Evolutionary conservation across 2,329 filamentous ascomycete genomes (phyloP), one percentile per base, ranked within the genome.

Genomic region (Arthrobotrys pseudoclavata): DNA sequence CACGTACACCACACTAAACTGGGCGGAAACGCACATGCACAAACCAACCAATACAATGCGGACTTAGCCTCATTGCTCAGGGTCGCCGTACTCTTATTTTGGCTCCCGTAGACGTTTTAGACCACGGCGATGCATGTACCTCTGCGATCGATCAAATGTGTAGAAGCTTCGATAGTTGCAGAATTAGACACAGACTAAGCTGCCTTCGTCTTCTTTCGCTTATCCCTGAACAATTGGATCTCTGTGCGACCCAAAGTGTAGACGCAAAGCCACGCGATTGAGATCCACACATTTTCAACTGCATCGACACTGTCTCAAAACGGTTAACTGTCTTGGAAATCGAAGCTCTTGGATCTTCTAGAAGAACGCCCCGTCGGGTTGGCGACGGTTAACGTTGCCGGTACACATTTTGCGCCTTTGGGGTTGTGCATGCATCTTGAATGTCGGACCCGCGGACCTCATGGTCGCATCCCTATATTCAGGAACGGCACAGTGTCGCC

Each of bases 221-320:
- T 74, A 74, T 31, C n/a, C 61, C 55, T 29, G 52, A 50, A 29
- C 34, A 61, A 31, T 72, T 67, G 40, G 53, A 74, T 67, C 69
- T 74, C 45, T 74, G 69, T 74, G 62, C 69, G 61, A 74, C 69
- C 62, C 52, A 74, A 74, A 68, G 61, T 67, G 69, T 57, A 74
- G 42, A 50, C 57, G 60, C 69, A 53, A 22, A 74, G 61, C 62
- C 62, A 68, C 61, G 60, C 69, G 37, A 68, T 68, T n/a, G 40
- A 50, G 62, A 67, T 52, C 61, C 34, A 45, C 52, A 34, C 31
- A 13, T 20, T 66, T 52, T 74, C 26, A 18, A 74, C 29, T 57
- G 31, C 29, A 57, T 57, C 52, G 3, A 57, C 52, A 37, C n/a
- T 37, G 52, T 57, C 52, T 57, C n/a, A 57, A 57, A 57, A 57